These are phyloP conservation scores for Zymoseptoria tritici DNA, from an alignment of 2,329 filamentous ascomycete genomes.

Conservation along the genomic window DNA sequence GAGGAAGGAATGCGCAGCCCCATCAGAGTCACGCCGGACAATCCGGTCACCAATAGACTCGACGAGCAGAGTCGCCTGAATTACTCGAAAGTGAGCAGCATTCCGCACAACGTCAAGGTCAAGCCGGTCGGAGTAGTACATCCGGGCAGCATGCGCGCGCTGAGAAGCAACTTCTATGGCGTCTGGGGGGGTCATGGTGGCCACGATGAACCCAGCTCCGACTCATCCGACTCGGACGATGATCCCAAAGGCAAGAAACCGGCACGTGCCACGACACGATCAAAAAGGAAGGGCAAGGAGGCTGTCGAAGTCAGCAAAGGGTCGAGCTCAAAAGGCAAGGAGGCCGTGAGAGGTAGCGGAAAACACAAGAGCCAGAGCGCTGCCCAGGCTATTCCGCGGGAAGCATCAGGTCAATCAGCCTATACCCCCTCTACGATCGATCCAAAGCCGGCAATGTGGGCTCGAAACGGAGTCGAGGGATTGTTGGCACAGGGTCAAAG, in stretches of 20 bases:
- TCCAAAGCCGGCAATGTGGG: neutral
- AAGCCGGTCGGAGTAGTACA: constrained; percentile 15
- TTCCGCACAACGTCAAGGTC: constrained; percentile 22
- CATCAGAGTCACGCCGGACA: constrained; percentile 15
- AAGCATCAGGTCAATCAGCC: neutral
- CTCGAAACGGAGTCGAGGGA: neutral
- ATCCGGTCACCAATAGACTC: neutral
- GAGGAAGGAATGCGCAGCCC: constrained; percentile 8
- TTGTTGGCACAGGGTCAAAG: neutral
- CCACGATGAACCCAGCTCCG: no score
- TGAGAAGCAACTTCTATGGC: neutral
- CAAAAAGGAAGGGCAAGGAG: neutral
- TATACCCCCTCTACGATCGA: no score
- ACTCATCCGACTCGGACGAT: neutral
- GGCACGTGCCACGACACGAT: neutral
- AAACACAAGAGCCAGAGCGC: neutral
- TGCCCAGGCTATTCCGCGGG: no score
- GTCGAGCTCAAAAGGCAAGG: neutral
- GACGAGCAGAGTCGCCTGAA: constrained; percentile 4
- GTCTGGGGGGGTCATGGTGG: no score
- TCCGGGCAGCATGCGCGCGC: neutral
- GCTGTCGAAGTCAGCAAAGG: neutral
- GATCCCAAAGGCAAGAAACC: neutral
- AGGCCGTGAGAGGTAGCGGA: neutral
- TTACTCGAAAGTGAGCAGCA: constrained; percentile 12